Evolutionary conservation across 768 basidiomycete genomes (phyloP), one percentile per base, ranked within the genome.

Genomic region (Tylopilus plumbeoviolaceoides): DNA sequence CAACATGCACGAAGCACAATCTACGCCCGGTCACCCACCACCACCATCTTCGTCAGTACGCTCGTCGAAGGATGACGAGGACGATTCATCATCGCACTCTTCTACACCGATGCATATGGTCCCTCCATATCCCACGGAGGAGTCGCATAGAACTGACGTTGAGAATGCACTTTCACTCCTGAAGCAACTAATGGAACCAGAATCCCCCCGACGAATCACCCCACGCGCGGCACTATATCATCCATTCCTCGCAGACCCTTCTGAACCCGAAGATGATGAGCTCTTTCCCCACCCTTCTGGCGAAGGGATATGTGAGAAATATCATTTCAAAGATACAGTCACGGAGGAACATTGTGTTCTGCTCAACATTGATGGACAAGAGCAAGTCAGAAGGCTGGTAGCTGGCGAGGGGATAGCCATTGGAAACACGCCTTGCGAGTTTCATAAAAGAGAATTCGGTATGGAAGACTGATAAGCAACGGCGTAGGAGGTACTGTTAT

Each of bases 211-310:
- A 48, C 81, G 95, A 20, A 78, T 85, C 50, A 92, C 90, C 4
- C 91, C 95, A 4, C 76, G 78, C 17, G 74, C 80, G 7, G 91
- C 87, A 17, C 76, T 98, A 43, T 79, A 79, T 53, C 94, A 98
- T 63, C 78, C 81, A 0, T 98, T 97, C 70, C 75, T 98, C 10
- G 57, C 62, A 28, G 81, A 79, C 43, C 64, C 69, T 0, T 76
- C 73, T 18, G 75, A 71, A 28, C 61, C 59, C 4, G 78, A 76
- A 30, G 86, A 90, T 48, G 86, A 89, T 52, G 82, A 79, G 51
- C 78, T 78, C 57, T 81, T 84, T 50, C 89, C 90, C 7, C 85
- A 87, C 62, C 80, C 78, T 21, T 79, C 77, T 49, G 85, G 84
- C 2, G 73, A 81, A 57, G 91, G 89, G 1, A 73, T 81, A 5